These are phyloP conservation scores for Aspergillus sp. DNA, from an alignment of 2,329 filamentous ascomycete genomes.

Conservation along the genomic window DNA sequence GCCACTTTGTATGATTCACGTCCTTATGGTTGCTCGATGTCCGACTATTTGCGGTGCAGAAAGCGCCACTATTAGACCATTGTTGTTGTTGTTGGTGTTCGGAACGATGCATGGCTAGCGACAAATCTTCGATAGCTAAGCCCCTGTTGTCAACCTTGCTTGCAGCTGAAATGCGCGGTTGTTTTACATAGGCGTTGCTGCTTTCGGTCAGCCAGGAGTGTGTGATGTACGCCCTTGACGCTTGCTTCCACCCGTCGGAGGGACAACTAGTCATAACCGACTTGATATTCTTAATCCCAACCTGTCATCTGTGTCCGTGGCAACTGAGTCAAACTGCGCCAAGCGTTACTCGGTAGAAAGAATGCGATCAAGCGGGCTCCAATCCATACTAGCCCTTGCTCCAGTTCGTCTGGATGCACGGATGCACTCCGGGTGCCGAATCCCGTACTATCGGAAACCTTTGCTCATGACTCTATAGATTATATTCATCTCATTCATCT, in stretches of 20 bases:
- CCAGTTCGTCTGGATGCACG: not conserved
- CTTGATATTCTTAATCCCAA: not conserved
- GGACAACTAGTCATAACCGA: not conserved
- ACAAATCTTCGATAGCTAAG: not conserved
- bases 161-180: not conserved
- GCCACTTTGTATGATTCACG: not conserved
- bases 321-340: not conserved
- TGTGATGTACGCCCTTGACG: not conserved
- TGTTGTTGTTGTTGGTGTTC: conserved; percentile 6
- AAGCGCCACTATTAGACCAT: not conserved
- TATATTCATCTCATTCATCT: conserved; percentile 6
- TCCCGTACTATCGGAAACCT: not conserved
- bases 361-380: not conserved
- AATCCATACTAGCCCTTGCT: not conserved
- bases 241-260: not conserved
- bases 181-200: not conserved
- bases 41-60: not conserved
- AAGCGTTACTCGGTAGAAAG: not conserved
- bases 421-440: not conserved
- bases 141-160: not conserved
- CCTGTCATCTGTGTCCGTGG: not conserved
- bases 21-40: not conserved
- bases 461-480: conserved; percentile 3
- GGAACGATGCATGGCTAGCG: conserved; percentile 4
- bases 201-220: not conserved